Evolutionary conservation across 805 yeast species (phyloP).

Genomic region (Wickerhamiella australiensis): DNA sequence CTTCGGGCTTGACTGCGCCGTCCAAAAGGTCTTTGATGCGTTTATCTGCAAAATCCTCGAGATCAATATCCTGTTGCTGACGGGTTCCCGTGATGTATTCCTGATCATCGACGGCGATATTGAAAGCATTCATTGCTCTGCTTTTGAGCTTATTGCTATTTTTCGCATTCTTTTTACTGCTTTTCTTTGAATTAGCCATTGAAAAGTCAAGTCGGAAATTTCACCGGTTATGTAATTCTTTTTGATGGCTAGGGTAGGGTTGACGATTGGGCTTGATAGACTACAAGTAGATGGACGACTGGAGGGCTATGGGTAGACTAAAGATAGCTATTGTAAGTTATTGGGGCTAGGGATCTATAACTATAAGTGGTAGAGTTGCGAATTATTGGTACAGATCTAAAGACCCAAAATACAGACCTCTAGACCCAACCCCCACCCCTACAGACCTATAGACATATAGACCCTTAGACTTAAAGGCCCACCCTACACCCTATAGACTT

Average conservation of each 20-base stretch:
- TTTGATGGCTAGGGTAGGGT: neutral
- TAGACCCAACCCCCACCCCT: no score
- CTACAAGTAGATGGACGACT: no score
- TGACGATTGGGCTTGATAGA: no score
- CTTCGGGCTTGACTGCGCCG: constrained; percentile 27
- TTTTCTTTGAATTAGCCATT: constrained; percentile 6
- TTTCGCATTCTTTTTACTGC: constrained; percentile 2
- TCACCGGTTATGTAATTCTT: constrained; percentile 7
- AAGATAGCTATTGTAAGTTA: no score
- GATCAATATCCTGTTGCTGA: constrained; percentile 26
- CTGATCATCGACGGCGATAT: constrained; percentile 36
- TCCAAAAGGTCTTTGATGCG: constrained; percentile 21
- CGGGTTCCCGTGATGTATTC: constrained; percentile 22
- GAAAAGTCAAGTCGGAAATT: constrained; percentile 1
- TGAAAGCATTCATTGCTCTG: constrained; percentile 41
- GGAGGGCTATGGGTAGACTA: no score
- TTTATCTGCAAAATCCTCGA: constrained; percentile 28
- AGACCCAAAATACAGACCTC: no score
- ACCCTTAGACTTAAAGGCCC: no score
- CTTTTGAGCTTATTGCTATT: constrained; percentile 15
- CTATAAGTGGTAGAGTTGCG: no score
- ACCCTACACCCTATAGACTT: no score
- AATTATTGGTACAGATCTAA: no score
- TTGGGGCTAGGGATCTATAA: no score
- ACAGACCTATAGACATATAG: no score